Percentiles rank a stretch among this genome's conserved stretches.
phyloP scores from a whole-genome alignment of 805 yeast genomes.

The Zygotorulaspora florentina region DNA sequence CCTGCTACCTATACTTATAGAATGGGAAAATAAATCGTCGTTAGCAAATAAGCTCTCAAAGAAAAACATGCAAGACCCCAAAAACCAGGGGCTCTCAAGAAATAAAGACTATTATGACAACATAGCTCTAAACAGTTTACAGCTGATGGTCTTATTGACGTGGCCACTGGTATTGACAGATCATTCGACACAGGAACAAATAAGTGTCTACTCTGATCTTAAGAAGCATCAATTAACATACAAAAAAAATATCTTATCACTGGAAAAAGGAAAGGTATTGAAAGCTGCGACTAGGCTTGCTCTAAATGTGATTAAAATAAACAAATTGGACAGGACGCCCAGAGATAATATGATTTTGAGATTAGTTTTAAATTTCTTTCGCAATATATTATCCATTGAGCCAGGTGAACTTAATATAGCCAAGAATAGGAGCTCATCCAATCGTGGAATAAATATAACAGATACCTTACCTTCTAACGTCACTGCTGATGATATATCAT shows the following conservation, averaged over 20 bases:
- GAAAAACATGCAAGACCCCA: constrained; percentile 11
- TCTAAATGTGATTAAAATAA: constrained; percentile 51
- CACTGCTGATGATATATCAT: constrained; percentile 60
- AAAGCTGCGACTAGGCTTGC: constrained; percentile 68
- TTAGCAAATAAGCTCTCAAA: constrained; percentile 21
- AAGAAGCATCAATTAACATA: constrained; percentile 65
- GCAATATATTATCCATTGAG: constrained; percentile 75
- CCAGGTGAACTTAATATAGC: constrained; percentile 57
- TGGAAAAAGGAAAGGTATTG: constrained; percentile 56
- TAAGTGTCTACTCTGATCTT: constrained; percentile 53
- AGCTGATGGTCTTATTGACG: constrained; percentile 75
- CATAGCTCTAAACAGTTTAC: constrained; percentile 68
- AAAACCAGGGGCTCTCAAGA: constrained; percentile 26
- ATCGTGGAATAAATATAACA: constrained; percentile 31
- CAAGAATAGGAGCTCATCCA: constrained; percentile 34
- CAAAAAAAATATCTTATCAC: constrained; percentile 61
- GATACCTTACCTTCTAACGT: constrained; percentile 52
- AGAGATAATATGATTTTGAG: constrained; percentile 71
- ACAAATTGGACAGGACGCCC: constrained; percentile 53
- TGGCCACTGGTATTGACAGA: constrained; percentile 75
- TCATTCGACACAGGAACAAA: constrained; percentile 55
- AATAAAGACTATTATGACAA: constrained; percentile 42
- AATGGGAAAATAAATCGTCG: constrained; percentile 53
- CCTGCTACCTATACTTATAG: constrained; percentile 65
- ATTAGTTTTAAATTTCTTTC: constrained; percentile 65